A percentile compares a stretch with the other conserved stretches of the same genome.
Evolutionary conservation across 208 protist genomes (phyloP).

Genomic region (Trypanosoma melophagium): DNA sequence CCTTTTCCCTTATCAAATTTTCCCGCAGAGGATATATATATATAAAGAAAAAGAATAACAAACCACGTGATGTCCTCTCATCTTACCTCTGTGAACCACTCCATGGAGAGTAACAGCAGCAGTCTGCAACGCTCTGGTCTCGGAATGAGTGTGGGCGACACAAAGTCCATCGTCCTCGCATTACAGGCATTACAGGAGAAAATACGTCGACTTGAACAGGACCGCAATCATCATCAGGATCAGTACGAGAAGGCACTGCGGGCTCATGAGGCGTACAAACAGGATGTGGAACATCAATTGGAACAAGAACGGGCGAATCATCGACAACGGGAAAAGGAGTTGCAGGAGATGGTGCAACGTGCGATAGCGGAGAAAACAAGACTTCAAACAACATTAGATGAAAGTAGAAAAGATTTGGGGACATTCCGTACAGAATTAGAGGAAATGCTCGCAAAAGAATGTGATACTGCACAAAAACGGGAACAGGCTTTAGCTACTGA

Average conservation of each 20-base stretch:
- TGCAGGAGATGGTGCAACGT: constrained; percentile 69
- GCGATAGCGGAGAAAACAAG: constrained; percentile 64
- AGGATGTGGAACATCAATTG: constrained; percentile 80
- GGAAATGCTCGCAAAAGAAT: constrained; percentile 70
- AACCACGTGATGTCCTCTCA: constrained; percentile 15
- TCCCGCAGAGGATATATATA: neutral
- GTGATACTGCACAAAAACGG: constrained; percentile 52
- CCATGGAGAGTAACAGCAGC: constrained; percentile 61
- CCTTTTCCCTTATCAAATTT: no score
- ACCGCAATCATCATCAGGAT: constrained; percentile 87
- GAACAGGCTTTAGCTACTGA: constrained; percentile 58
- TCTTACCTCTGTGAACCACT: constrained; percentile 49
- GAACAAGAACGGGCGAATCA: constrained; percentile 79
- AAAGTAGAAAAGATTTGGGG: constrained; percentile 53
- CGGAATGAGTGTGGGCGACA: constrained; percentile 88
- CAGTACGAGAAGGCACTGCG: constrained; percentile 80
- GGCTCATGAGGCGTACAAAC: constrained; percentile 85
- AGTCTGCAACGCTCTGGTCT: constrained; percentile 85
- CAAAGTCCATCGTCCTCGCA: constrained; percentile 88
- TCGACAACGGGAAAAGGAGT: constrained; percentile 69
- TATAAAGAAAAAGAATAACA: neutral
- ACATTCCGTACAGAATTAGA: constrained; percentile 77
- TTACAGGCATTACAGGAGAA: constrained; percentile 88
- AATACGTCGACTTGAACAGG: constrained; percentile 83
- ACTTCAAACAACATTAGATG: constrained; percentile 53